Evolutionary conservation across 2,329 filamentous ascomycete species (phyloP).

Genomic region (Cladophialophora carrionii): DNA sequence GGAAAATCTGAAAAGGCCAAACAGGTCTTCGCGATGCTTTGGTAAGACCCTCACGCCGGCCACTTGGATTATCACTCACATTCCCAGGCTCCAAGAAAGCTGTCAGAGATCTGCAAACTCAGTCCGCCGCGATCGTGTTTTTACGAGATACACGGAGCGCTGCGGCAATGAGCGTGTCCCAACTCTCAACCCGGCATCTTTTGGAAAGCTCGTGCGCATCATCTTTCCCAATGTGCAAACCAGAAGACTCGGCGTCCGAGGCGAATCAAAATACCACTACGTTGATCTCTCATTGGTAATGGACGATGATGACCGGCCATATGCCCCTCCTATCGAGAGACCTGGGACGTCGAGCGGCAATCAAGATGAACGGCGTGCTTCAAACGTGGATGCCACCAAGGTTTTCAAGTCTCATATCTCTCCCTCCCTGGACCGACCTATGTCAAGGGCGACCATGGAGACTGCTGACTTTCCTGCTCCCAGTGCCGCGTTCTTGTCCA

Average conservation of each 20-base stretch:
- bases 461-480: slow-evolving; percentile 42
- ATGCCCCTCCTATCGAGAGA: slow-evolving; percentile 25
- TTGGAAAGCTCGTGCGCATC: slow-evolving; percentile 94
- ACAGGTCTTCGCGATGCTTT: slow-evolving; percentile 58
- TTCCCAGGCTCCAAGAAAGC: slow-evolving; percentile 52
- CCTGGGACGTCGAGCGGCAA: slow-evolving; percentile 32
- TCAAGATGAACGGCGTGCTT: slow-evolving; percentile 31
- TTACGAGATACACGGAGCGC: slow-evolving; percentile 89
- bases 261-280: slow-evolving; percentile 98
- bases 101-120: slow-evolving; percentile 60
- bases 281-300: slow-evolving; percentile 52
- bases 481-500: slow-evolving; percentile 31
- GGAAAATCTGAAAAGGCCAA: slow-evolving; percentile 57
- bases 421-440: slow-evolving; percentile 30
- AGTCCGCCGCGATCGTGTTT: slow-evolving; percentile 88
- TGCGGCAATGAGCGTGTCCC: slow-evolving; percentile 94
- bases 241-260: slow-evolving; percentile 83
- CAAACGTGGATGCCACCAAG: slow-evolving; percentile 27
- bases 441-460: slow-evolving; percentile 39
- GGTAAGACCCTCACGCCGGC: slow-evolving; percentile 43
- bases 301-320: slow-evolving; percentile 36
- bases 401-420: slow-evolving; percentile 28
- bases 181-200: slow-evolving; percentile 93
- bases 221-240: slow-evolving; percentile 96
- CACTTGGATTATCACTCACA: slow-evolving; percentile 12